Evolutionary conservation across 306 rosid genomes (phyloP).

Genomic region (Urtica urens): DNA sequence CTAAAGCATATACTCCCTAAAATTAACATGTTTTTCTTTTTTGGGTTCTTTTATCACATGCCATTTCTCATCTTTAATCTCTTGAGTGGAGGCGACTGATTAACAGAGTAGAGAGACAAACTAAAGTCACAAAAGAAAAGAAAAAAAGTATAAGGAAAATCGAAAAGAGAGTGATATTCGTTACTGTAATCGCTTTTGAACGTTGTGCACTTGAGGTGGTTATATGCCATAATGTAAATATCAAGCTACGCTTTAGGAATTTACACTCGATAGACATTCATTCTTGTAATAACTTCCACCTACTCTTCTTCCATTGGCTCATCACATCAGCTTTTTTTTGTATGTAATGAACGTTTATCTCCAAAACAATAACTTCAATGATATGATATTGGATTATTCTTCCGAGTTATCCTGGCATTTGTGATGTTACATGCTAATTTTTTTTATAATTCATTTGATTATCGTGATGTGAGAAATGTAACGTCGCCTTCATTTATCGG

Average conservation of each 20-base stretch:
- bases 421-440: too few relatives aligned
- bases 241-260: conserved; percentile 12
- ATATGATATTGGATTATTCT: too few relatives aligned
- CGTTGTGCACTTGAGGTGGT: conserved; percentile 20
- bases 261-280: neutral
- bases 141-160: conserved; percentile 11
- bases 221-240: conserved; percentile 33
- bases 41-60: conserved; percentile 6
- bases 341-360: conserved; percentile 8
- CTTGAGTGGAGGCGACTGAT: conserved; percentile 41
- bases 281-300: conserved; percentile 6
- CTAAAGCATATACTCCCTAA: conserved; percentile 26
- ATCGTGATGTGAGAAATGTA: too few relatives aligned
- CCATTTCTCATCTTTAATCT: conserved; percentile 7
- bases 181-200: conserved; percentile 41
- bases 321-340: neutral
- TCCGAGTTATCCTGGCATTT: too few relatives aligned
- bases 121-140: conserved; percentile 24
- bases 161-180: conserved; percentile 27
- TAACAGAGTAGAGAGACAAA: conserved; percentile 46
- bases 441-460: too few relatives aligned
- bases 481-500: too few relatives aligned
- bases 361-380: too few relatives aligned
- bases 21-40: conserved; percentile 23
- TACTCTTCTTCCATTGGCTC: neutral